phyloP scores from a whole-genome alignment of 305 asterid species.

The Euphrasia arctica region DNA sequence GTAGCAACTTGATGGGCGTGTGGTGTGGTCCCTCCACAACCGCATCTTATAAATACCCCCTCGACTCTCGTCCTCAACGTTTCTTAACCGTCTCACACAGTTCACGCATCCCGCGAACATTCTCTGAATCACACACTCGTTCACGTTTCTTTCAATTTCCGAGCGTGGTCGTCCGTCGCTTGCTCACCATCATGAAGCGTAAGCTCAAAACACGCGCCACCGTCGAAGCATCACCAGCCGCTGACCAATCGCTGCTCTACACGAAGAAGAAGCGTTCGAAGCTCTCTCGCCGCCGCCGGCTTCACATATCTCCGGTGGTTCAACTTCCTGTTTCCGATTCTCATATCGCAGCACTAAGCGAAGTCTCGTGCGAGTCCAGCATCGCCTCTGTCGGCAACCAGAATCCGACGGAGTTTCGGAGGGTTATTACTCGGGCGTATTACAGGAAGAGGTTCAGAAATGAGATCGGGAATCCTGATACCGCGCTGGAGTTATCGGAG shows the following conservation, averaged over 20 bases:
- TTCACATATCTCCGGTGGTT: conserved; percentile 45
- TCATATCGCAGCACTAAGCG: conserved; percentile 26
- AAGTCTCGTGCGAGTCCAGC: conserved; percentile 51
- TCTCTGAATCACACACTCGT: conserved; percentile 25
- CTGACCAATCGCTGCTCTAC: conserved; percentile 34
- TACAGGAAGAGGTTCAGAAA: conserved; percentile 32
- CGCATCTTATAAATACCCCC: conserved; percentile 41
- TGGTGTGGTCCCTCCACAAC: conserved; percentile 35
- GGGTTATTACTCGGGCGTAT: conserved; percentile 43
- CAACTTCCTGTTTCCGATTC: conserved; percentile 21
- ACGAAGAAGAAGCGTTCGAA: conserved; percentile 65
- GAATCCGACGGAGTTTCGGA: conserved; percentile 35
- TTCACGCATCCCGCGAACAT: conserved; percentile 25
- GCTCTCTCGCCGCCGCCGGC: conserved; percentile 60
- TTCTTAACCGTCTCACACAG: conserved; percentile 43
- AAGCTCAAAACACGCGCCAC: conserved; percentile 29
- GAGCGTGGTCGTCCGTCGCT: conserved; percentile 10
- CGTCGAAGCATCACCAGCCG: conserved; percentile 24
- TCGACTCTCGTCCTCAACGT: conserved; percentile 26
- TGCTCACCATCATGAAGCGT: conserved; percentile 44
- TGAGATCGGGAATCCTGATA: conserved; percentile 28
- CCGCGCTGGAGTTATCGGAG: conserved; percentile 53
- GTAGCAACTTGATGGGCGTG: conserved; percentile 1
- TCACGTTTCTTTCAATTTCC: conserved; percentile 5
- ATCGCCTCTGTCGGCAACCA: conserved; percentile 41